Conservation (phyloP, 352 stramenopile genomes). For the Blastocystis sp. region DNA sequence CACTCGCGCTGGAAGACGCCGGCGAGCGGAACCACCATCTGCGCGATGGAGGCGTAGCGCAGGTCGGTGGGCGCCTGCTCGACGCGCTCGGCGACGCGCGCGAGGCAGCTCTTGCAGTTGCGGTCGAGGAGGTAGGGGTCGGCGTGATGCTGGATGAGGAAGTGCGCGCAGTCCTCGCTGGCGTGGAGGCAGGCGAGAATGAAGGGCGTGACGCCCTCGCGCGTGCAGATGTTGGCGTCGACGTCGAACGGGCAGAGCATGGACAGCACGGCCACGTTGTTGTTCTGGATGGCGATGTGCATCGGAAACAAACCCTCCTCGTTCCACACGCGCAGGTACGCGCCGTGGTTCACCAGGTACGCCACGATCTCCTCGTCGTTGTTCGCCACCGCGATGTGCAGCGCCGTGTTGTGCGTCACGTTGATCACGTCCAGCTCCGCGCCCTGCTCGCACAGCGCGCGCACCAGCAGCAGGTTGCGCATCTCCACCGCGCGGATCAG, state of each 20-base stretch:
- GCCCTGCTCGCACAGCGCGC: constrained; percentile 40
- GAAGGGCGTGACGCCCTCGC: constrained; percentile 39
- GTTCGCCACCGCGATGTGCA: constrained; percentile 64
- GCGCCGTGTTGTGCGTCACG: background rate
- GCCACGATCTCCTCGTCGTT: constrained; percentile 43
- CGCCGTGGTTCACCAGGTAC: constrained; percentile 50
- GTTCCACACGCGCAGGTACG: constrained; percentile 63
- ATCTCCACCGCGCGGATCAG: constrained; percentile 52
- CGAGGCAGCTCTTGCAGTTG: background rate
- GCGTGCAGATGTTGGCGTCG: constrained; percentile 49
- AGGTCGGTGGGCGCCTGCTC: background rate
- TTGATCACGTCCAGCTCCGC: constrained; percentile 46
- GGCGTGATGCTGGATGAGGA: constrained; percentile 27
- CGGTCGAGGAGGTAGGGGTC: constrained; percentile 57
- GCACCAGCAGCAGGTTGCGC: constrained; percentile 13
- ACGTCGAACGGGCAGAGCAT: constrained; percentile 36
- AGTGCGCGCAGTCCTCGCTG: background rate
- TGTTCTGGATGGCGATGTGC: constrained; percentile 51
- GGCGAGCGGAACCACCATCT: background rate
- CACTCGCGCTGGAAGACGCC: background rate
- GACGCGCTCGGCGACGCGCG: constrained; percentile 2
- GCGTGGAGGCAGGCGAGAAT: constrained; percentile 13
- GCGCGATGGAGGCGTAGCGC: background rate
- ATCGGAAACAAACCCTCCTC: constrained; percentile 65
- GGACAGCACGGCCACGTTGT: background rate